phyloP scores from a whole-genome alignment of 768 basidiomycete species.

The Melanogaster broomeanus region DNA sequence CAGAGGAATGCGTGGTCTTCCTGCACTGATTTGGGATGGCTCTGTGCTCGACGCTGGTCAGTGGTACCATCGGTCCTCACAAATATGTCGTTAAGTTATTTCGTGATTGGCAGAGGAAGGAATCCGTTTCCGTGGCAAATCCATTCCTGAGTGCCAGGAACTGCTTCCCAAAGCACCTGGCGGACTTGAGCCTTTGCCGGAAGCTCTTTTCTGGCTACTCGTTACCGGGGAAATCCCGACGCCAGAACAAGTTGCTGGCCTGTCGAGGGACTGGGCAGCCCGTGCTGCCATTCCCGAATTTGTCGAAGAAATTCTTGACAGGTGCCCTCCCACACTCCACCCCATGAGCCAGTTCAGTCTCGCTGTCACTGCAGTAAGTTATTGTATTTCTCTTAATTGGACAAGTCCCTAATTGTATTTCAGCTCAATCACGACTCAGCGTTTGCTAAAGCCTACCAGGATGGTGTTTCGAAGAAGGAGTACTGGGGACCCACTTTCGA shows the following conservation, averaged over 20 bases:
- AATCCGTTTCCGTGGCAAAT: slow-evolving; percentile 97
- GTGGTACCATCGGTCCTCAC: slow-evolving; percentile 23
- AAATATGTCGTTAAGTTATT: background rate
- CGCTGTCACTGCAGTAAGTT: slow-evolving; percentile 86
- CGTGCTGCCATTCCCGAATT: slow-evolving; percentile 89
- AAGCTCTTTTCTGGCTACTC: slow-evolving; percentile 94
- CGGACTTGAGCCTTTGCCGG: slow-evolving; percentile 89
- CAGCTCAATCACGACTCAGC: slow-evolving; percentile 94
- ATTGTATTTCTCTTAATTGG: background rate
- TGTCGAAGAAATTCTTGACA: slow-evolving; percentile 94
- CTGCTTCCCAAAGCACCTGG: slow-evolving; percentile 87
- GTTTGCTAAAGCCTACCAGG: slow-evolving; percentile 92
- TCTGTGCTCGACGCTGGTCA: slow-evolving; percentile 92
- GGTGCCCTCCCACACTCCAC: slow-evolving; percentile 91
- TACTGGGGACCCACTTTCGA: slow-evolving; percentile 97
- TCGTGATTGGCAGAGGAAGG: slow-evolving; percentile 79
- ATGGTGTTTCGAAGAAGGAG: slow-evolving; percentile 91
- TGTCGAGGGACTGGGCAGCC: slow-evolving; percentile 94
- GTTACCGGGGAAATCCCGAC: slow-evolving; percentile 95
- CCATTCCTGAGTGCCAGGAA: slow-evolving; percentile 86
- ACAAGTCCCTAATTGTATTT: slow-evolving; percentile 8
- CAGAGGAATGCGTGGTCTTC: slow-evolving; percentile 86
- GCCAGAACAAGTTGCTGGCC: slow-evolving; percentile 79
- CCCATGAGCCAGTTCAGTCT: slow-evolving; percentile 99
- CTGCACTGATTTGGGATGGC: slow-evolving; percentile 97